Evolutionary conservation across 106 monocot species (phyloP).

Genomic region (Hemerocallis citrina): DNA sequence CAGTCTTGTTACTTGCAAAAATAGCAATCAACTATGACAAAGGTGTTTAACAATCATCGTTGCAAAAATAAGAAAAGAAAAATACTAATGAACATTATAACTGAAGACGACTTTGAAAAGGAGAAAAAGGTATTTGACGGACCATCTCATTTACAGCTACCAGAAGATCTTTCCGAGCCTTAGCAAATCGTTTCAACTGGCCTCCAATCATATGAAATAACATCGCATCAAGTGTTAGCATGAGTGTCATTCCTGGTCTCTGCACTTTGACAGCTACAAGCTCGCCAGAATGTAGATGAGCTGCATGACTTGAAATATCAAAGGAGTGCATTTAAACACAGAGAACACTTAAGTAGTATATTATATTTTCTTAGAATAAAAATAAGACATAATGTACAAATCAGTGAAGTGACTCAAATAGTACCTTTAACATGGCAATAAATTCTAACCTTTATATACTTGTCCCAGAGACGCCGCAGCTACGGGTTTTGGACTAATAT

Average conservation of each 20-base stretch:
- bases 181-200: slow-evolving; percentile 92
- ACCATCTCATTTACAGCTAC: slow-evolving; percentile 98
- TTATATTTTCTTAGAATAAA: slow-evolving; percentile 1
- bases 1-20: neutral
- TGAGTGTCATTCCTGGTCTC: slow-evolving; percentile 79
- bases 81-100: neutral
- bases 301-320: slow-evolving; percentile 75
- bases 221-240: slow-evolving; percentile 83
- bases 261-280: slow-evolving; percentile 96
- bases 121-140: neutral
- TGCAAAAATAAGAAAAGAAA: too few species aligned
- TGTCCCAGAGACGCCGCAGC: slow-evolving; percentile 97
- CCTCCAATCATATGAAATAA: slow-evolving; percentile 95
- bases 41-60: too few species aligned
- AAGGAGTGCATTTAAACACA: slow-evolving; percentile 33
- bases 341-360: neutral
- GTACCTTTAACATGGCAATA: neutral
- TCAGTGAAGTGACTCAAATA: neutral
- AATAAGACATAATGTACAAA: neutral
- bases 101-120: neutral
- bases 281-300: slow-evolving; percentile 88
- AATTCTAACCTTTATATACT: slow-evolving; percentile 84
- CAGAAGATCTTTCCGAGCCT: slow-evolving; percentile 88
- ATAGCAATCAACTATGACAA: neutral
- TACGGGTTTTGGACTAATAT: slow-evolving; percentile 67